These are phyloP conservation scores for Colletotrichum magnum DNA, from an alignment of 2,329 filamentous ascomycete species.

Conservation along the genomic window DNA sequence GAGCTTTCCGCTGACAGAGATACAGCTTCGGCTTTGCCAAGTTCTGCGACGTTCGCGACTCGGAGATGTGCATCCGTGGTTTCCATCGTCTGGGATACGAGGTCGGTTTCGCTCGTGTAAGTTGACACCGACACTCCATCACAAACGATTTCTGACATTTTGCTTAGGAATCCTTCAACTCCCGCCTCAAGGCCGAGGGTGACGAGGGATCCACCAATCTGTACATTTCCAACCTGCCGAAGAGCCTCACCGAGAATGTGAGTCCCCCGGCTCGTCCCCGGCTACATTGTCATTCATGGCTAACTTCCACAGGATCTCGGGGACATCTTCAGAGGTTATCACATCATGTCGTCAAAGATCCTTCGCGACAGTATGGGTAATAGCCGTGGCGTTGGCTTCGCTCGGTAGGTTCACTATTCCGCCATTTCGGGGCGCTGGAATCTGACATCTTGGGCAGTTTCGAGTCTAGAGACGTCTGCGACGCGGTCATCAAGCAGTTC, in stretches of 20 bases:
- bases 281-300: background rate
- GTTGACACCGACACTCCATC: constrained; percentile 46
- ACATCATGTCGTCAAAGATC: constrained; percentile 94
- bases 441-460: constrained; percentile 73
- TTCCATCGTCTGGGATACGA: constrained; percentile 97
- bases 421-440: background rate
- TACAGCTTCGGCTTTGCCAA: constrained; percentile 96
- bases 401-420: constrained; percentile 75
- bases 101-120: constrained; percentile 93
- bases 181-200: constrained; percentile 95
- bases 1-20: constrained; percentile 47
- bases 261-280: constrained; percentile 50
- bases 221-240: constrained; percentile 97
- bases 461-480: constrained; percentile 88
- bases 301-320: constrained; percentile 73
- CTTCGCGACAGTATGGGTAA: constrained; percentile 92
- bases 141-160: constrained; percentile 46
- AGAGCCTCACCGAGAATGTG: constrained; percentile 91
- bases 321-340: constrained; percentile 83
- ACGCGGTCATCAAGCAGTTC: constrained; percentile 88
- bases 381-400: constrained; percentile 97
- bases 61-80: constrained; percentile 95
- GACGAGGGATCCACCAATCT: constrained; percentile 93
- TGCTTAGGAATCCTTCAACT: constrained; percentile 93
- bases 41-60: constrained; percentile 88